phyloP scores from a whole-genome alignment of 768 basidiomycete genomes.

The Cystobasidium tubakii region DNA sequence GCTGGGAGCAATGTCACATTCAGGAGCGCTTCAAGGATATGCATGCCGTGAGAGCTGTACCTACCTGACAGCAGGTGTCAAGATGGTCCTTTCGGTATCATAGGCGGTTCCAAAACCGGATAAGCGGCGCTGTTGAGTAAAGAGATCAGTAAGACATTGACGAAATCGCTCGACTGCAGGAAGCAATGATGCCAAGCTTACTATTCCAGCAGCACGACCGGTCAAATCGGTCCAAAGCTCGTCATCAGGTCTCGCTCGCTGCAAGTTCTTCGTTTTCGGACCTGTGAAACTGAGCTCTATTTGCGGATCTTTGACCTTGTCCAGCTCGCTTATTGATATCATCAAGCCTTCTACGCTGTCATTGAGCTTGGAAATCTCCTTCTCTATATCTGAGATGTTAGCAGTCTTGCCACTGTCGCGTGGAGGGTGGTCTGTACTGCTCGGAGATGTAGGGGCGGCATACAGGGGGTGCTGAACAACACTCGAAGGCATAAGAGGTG shows the following conservation, averaged over 20 bases:
- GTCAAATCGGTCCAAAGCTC: slow-evolving; percentile 30
- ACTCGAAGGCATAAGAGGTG: background rate
- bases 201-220: slow-evolving; percentile 14
- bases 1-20: background rate
- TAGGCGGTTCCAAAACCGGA: background rate
- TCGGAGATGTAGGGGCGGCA: background rate
- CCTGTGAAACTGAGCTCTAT: background rate
- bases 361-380: background rate
- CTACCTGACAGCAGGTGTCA: slow-evolving; percentile 15
- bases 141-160: background rate
- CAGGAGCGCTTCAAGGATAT: too few species aligned
- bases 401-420: background rate
- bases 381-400: background rate
- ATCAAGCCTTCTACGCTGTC: background rate
- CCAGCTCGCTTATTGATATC: background rate
- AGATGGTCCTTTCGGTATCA: slow-evolving; percentile 10
- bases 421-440: background rate
- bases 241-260: slow-evolving; percentile 9
- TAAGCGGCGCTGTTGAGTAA: slow-evolving; percentile 1
- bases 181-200: background rate
- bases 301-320: slow-evolving; percentile 1
- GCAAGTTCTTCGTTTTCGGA: background rate
- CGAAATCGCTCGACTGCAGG: background rate
- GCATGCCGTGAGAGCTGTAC: slow-evolving; percentile 10
- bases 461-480: too few species aligned